A percentile compares a stretch with the other conserved stretches of the same genome.
Evolutionary conservation across 768 basidiomycete genomes (phyloP).

Genomic region (Boletus coccyginus): DNA sequence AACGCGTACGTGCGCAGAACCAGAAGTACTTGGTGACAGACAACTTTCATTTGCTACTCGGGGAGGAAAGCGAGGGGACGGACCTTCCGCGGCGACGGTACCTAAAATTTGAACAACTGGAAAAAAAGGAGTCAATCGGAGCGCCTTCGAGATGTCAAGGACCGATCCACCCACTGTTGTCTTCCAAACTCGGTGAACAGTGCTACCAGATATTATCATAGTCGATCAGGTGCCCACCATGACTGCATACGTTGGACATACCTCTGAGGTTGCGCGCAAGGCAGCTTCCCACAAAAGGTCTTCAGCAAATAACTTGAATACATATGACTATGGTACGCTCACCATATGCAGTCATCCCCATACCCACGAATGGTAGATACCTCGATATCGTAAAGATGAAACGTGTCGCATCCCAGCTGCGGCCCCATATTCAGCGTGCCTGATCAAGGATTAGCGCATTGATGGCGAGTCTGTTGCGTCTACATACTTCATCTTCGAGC

Average conservation of each 20-base stretch:
- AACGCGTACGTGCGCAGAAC: too few species aligned
- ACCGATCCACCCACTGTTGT: slow-evolving; percentile 3
- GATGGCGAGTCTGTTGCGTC: too few species aligned
- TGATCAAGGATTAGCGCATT: not conserved
- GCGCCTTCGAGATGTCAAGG: not conserved
- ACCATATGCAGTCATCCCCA: slow-evolving; percentile 19
- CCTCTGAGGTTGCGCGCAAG: slow-evolving; percentile 6
- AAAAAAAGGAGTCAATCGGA: not conserved
- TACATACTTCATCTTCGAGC: slow-evolving; percentile 7
- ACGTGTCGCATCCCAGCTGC: slow-evolving; percentile 13
- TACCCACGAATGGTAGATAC: slow-evolving; percentile 19
- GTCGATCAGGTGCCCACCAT: not conserved
- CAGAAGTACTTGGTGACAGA: too few species aligned
- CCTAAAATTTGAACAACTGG: slow-evolving; percentile 10
- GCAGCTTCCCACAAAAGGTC: not conserved
- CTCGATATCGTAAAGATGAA: slow-evolving; percentile 11
- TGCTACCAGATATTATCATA: not conserved
- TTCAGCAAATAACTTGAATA: not conserved
- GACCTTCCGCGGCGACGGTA: slow-evolving; percentile 7
- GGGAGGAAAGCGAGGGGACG: not conserved
- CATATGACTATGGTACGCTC: not conserved
- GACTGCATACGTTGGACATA: not conserved
- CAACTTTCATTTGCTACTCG: too few species aligned
- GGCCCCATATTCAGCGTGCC: slow-evolving; percentile 20
- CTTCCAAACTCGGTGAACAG: not conserved